Evolutionary conservation across 2,329 filamentous ascomycete species (phyloP).

Genomic region (Cordyceps cicadae): DNA sequence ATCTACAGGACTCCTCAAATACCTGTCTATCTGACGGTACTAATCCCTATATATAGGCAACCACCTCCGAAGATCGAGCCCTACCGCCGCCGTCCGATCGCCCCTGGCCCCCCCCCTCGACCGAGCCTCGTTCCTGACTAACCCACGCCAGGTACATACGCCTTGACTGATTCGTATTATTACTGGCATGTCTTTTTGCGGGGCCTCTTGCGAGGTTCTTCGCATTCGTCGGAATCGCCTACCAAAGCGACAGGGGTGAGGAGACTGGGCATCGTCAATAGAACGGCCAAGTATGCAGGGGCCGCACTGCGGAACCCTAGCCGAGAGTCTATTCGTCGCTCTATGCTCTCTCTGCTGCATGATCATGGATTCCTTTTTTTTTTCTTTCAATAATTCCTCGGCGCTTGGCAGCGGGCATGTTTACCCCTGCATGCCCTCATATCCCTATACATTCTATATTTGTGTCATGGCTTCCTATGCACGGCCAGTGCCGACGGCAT

Average conservation of each 20-base stretch:
- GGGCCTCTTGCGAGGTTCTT: conserved; percentile 1
- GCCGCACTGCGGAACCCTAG: neutral
- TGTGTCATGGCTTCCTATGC: neutral
- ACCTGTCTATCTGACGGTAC: too few species aligned
- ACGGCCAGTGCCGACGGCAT: neutral
- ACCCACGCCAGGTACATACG: neutral
- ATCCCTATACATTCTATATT: neutral
- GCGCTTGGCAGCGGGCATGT: neutral
- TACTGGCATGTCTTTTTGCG: neutral
- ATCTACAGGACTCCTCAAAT: too few species aligned
- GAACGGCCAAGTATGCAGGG: neutral
- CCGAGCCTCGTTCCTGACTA: neutral
- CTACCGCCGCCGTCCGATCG: neutral
- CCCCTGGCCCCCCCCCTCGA: neutral
- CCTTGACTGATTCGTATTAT: neutral
- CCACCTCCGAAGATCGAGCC: neutral
- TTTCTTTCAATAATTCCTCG: neutral
- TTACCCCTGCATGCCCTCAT: neutral
- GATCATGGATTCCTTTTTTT: neutral
- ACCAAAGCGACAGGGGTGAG: neutral
- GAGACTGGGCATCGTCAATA: neutral
- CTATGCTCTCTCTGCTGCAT: neutral
- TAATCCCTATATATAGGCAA: neutral
- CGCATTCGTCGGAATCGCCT: conserved; percentile 6
- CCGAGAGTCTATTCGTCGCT: neutral